Conservation (phyloP, 305 asterid genomes). For the Fraxinus paxiana region DNA sequence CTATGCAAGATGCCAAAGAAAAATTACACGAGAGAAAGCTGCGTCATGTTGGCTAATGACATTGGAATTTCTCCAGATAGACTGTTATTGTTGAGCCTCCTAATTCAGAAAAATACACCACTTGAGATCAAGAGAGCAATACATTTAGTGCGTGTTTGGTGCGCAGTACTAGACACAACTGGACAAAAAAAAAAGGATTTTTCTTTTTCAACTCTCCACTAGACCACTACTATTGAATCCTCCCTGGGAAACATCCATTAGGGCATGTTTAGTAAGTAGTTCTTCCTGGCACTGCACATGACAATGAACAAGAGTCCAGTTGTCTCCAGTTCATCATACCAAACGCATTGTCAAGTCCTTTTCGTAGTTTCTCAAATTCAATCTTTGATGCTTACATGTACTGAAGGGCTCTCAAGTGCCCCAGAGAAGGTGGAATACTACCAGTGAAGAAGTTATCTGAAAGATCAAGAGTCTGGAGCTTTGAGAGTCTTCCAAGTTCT, state of each 20-base stretch:
- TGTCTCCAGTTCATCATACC: not conserved
- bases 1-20: not conserved
- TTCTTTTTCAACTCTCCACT: not conserved
- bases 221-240: not conserved
- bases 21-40: conserved; percentile 42
- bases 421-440: conserved; percentile 61
- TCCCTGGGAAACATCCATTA: not conserved
- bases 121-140: not conserved
- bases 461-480: conserved; percentile 83
- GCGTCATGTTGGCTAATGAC: conserved; percentile 37
- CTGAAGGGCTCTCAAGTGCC: conserved; percentile 54
- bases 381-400: conserved; percentile 55
- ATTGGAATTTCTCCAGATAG: conserved; percentile 35
- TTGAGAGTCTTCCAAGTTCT: conserved; percentile 63
- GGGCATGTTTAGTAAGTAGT: not conserved
- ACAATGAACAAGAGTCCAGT: not conserved
- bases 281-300: not conserved
- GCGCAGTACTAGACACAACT: not conserved
- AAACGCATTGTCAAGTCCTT: not conserved
- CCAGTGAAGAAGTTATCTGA: conserved; percentile 67
- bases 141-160: not conserved
- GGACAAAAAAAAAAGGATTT: not conserved
- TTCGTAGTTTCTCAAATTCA: not conserved
- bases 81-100: conserved; percentile 48
- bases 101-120: conserved; percentile 11